phyloP scores from a whole-genome alignment of 1,139 yeast species.

The Kodamaea derodonti region DNA sequence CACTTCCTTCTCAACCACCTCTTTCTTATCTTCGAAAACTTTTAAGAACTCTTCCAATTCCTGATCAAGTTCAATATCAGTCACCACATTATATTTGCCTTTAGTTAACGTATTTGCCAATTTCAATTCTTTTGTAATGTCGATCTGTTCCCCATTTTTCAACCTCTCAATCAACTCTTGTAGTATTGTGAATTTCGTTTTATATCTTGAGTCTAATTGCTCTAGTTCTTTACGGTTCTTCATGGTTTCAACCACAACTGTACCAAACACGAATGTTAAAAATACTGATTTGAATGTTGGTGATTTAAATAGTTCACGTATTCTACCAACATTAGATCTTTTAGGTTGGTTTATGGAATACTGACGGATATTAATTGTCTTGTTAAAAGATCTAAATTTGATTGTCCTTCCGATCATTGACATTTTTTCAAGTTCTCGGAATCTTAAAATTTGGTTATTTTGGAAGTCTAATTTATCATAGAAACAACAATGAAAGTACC shows the following conservation, averaged over 20 bases:
- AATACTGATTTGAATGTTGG: constrained; percentile 39
- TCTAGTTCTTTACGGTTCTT: constrained; percentile 33
- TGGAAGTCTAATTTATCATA: too few species aligned
- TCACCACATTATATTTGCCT: constrained; percentile 26
- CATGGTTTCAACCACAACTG: constrained; percentile 38
- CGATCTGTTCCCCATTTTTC: constrained; percentile 29
- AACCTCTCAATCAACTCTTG: constrained; percentile 29
- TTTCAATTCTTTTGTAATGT: constrained; percentile 34
- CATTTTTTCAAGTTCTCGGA: too few species aligned
- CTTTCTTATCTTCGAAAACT: constrained; percentile 19
- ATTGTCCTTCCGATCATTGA: too few species aligned
- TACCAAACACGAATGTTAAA: constrained; percentile 37
- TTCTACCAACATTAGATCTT: constrained; percentile 1
- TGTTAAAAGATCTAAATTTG: too few species aligned
- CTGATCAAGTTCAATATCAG: constrained; percentile 40
- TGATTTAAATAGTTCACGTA: constrained; percentile 18
- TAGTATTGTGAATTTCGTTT: constrained; percentile 29
- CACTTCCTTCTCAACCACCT: constrained; percentile 1
- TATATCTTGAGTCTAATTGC: constrained; percentile 25
- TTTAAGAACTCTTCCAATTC: constrained; percentile 35
- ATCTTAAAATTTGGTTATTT: too few species aligned
- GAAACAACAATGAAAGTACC: constrained; percentile 31
- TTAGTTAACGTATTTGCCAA: constrained; percentile 35
- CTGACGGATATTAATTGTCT: too few species aligned
- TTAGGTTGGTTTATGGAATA: too few species aligned